phyloP scores from a whole-genome alignment of 2,329 filamentous ascomycete genomes.

The Botrytis fabae region DNA sequence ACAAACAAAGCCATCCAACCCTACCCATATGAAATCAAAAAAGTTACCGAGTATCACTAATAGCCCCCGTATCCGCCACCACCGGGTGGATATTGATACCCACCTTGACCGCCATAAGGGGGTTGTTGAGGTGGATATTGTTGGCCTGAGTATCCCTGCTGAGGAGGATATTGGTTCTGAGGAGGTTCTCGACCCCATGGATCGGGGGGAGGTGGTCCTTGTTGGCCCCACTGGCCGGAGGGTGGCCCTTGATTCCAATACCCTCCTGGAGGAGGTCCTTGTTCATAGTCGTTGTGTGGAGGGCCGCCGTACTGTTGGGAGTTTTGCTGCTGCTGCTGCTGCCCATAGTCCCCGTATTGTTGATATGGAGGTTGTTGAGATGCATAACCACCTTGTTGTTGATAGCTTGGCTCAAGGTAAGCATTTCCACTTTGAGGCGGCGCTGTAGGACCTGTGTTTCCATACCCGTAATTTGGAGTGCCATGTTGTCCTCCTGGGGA shows the following conservation, averaged over 20 bases:
- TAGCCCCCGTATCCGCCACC: slow-evolving; percentile 17
- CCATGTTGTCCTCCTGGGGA: slow-evolving; percentile 29
- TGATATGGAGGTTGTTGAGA: slow-evolving; percentile 25
- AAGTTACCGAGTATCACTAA: not conserved
- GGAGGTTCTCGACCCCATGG: slow-evolving; percentile 17
- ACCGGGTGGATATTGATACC: slow-evolving; percentile 13
- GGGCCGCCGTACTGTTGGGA: slow-evolving; percentile 24
- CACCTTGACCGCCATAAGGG: slow-evolving; percentile 25
- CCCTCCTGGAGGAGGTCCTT: slow-evolving; percentile 1
- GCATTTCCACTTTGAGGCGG: slow-evolving; percentile 29
- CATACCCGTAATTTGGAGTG: slow-evolving; percentile 36
- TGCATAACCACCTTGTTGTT: slow-evolving; percentile 27
- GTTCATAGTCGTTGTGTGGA: slow-evolving; percentile 29
- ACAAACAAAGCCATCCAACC: not conserved
- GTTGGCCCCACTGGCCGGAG: slow-evolving; percentile 9
- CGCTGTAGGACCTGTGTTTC: slow-evolving; percentile 29
- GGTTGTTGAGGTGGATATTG: slow-evolving; percentile 30
- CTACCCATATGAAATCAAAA: not conserved
- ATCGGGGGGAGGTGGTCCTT: slow-evolving; percentile 12
- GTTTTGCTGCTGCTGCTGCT: slow-evolving; percentile 25
- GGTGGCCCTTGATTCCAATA: slow-evolving; percentile 25
- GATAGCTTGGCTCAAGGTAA: slow-evolving; percentile 32
- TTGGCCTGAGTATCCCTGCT: slow-evolving; percentile 4
- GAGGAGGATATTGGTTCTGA: slow-evolving; percentile 18
- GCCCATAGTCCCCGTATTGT: slow-evolving; percentile 18